A percentile compares a stretch with the other conserved stretches of the same genome.
phyloP scores from a whole-genome alignment of 2,329 filamentous ascomycete species.

The Chrysoporthe deuterocubensis region DNA sequence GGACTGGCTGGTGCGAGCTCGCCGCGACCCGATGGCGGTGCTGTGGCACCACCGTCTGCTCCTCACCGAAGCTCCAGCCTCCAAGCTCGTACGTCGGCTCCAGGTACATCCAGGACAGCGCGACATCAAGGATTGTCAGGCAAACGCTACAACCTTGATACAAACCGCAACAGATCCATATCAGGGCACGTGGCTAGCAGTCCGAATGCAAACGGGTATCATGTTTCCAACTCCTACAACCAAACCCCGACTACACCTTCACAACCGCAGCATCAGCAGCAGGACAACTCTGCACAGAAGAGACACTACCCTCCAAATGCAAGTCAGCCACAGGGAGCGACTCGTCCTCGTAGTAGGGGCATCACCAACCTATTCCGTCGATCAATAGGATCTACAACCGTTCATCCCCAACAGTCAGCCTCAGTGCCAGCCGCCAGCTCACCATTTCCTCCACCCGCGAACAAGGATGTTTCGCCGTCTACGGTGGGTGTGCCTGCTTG shows the following conservation, averaged over 20 bases:
- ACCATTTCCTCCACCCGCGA: conserved; percentile 21
- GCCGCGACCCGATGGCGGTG: conserved; percentile 31
- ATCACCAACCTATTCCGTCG: conserved; percentile 27
- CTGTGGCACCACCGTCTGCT: conserved; percentile 47
- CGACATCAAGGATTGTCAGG: conserved; percentile 30
- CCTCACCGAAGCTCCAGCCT: conserved; percentile 60
- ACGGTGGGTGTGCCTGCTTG: conserved; percentile 21
- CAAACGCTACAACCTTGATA: conserved; percentile 32
- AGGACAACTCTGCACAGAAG: conserved; percentile 36
- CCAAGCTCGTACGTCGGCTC: conserved; percentile 47
- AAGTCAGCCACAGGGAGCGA: conserved; percentile 34
- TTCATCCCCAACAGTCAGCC: conserved; percentile 16
- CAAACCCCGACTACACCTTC: conserved; percentile 27
- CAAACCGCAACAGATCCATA: conserved; percentile 25
- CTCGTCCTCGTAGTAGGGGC: conserved; percentile 24
- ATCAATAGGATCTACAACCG: conserved; percentile 20
- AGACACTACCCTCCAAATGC: conserved; percentile 30
- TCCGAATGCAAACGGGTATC: conserved; percentile 14
- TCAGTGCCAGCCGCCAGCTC: conserved; percentile 21
- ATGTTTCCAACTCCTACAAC: neutral
- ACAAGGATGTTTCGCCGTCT: neutral
- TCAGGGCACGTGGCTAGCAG: conserved; percentile 8
- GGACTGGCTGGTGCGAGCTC: conserved; percentile 35
- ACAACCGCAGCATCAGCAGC: conserved; percentile 36
- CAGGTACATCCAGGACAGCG: conserved; percentile 26